Conservation (phyloP, 106 monocot genomes). For the Alisma plantagoaquatica region DNA sequence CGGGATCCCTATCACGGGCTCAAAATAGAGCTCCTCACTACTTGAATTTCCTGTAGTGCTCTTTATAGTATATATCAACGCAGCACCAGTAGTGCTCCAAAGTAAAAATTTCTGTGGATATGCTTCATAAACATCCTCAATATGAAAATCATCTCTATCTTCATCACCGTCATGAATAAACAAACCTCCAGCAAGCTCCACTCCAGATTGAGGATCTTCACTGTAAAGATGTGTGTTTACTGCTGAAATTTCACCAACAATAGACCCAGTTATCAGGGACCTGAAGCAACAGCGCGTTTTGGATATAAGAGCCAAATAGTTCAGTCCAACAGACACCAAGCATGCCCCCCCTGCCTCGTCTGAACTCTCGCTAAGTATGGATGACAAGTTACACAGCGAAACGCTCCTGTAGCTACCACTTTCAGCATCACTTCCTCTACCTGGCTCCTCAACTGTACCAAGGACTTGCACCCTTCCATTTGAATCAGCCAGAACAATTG, state of each 20-base stretch:
- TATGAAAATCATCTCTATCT: conserved; percentile 1
- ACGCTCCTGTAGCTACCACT: conserved; percentile 11
- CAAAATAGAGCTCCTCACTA: conserved; percentile 8
- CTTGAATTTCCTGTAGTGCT: conserved; percentile 13
- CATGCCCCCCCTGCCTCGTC: conserved; percentile 10
- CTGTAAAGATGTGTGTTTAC: conserved; percentile 19
- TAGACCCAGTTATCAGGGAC: conserved; percentile 21
- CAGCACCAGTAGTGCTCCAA: conserved; percentile 57
- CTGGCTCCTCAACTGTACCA: not conserved
- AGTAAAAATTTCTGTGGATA: conserved; percentile 23
- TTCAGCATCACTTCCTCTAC: conserved; percentile 36
- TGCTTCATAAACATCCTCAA: conserved; percentile 6
- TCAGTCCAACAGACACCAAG: conserved; percentile 27
- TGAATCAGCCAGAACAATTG: not conserved
- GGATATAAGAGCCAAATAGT: conserved; percentile 36
- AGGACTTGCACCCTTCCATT: not conserved
- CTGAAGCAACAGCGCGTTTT: conserved; percentile 39
- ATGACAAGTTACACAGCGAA: conserved; percentile 10
- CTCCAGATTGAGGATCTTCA: conserved; percentile 6
- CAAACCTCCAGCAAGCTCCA: conserved; percentile 26
- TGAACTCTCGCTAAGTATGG: conserved; percentile 16
- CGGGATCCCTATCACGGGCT: conserved; percentile 51
- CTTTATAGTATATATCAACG: conserved; percentile 31
- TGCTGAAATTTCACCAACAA: conserved; percentile 37
- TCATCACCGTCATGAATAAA: conserved; percentile 33